phyloP scores from a whole-genome alignment of 441 rosid species.

The Euphorbia corollata region DNA sequence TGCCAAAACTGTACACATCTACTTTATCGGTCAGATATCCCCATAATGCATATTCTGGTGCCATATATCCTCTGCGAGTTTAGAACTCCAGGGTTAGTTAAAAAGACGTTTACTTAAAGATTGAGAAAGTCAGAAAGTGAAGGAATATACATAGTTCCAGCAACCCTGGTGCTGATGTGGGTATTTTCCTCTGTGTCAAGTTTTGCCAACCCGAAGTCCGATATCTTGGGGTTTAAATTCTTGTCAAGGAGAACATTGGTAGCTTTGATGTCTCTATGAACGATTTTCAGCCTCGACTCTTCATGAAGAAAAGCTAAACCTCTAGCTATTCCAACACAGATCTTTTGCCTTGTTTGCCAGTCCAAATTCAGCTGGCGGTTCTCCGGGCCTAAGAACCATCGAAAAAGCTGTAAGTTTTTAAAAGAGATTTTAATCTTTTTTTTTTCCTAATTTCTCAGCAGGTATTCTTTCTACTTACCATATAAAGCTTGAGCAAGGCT shows the following conservation, averaged over 20 bases:
- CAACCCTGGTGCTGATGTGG: constrained; percentile 66
- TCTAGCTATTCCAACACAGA: constrained; percentile 52
- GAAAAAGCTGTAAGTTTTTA: no score
- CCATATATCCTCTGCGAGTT: constrained; percentile 51
- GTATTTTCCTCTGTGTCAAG: constrained; percentile 66
- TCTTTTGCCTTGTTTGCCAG: constrained; percentile 51
- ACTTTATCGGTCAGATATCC: constrained; percentile 52
- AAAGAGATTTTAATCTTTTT: no score
- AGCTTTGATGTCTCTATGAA: constrained; percentile 71
- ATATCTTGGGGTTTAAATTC: constrained; percentile 53
- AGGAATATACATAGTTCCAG: constrained; percentile 58
- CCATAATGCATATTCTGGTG: constrained; percentile 61
- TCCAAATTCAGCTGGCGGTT: constrained; percentile 40
- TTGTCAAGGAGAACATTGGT: constrained; percentile 65
- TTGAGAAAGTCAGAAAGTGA: not conserved
- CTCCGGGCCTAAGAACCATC: constrained; percentile 20
- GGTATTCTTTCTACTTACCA: constrained; percentile 21
- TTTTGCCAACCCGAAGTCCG: constrained; percentile 69
- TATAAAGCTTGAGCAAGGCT: constrained; percentile 38
- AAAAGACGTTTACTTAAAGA: no score
- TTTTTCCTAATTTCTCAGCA: not conserved
- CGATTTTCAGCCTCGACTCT: constrained; percentile 53
- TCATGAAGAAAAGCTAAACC: constrained; percentile 66
- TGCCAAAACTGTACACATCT: constrained; percentile 55
- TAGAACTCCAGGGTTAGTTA: no score